A percentile compares a stretch with the other conserved stretches of the same genome.
Conservation (phyloP, 352 stramenopile genomes). For the Albugo laibachii region DNA sequence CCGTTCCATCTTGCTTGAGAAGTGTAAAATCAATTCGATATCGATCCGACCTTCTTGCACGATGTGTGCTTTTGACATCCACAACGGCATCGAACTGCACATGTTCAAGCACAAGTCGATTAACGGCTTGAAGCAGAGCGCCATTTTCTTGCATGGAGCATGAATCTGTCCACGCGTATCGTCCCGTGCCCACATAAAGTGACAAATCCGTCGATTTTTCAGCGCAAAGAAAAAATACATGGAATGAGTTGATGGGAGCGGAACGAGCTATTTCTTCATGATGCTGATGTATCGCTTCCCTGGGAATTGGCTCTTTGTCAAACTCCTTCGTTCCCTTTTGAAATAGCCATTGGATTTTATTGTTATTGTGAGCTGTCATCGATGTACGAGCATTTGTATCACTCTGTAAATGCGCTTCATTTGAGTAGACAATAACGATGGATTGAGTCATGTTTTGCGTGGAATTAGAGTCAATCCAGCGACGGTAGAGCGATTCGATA, state of each 20-base stretch:
- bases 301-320: too few species aligned
- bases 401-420: too few species aligned
- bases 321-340: too few species aligned
- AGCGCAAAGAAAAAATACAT: slow-evolving; percentile 24
- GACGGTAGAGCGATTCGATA: slow-evolving; percentile 20
- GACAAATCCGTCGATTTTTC: slow-evolving; percentile 5
- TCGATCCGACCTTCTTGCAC: slow-evolving; percentile 21
- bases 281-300: too few species aligned
- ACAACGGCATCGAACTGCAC: slow-evolving; percentile 16
- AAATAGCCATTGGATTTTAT: too few species aligned
- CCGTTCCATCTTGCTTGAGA: slow-evolving; percentile 27
- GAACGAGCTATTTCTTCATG: too few species aligned
- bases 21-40: slow-evolving; percentile 55
- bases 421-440: too few species aligned
- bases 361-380: too few species aligned
- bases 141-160: slow-evolving; percentile 1
- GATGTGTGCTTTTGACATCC: slow-evolving; percentile 10
- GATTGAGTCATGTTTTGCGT: too few species aligned
- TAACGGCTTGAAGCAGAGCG: too few species aligned
- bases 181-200: slow-evolving; percentile 34
- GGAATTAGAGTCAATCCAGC: too few species aligned
- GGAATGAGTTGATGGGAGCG: slow-evolving; percentile 9
- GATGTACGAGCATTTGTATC: too few species aligned
- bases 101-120: slow-evolving; percentile 3
- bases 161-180: slow-evolving; percentile 30